Percentiles rank a stretch among this genome's conserved stretches.
Conservation (phyloP, 2,329 filamentous ascomycete species). For the Zymoseptoria passerinii region DNA sequence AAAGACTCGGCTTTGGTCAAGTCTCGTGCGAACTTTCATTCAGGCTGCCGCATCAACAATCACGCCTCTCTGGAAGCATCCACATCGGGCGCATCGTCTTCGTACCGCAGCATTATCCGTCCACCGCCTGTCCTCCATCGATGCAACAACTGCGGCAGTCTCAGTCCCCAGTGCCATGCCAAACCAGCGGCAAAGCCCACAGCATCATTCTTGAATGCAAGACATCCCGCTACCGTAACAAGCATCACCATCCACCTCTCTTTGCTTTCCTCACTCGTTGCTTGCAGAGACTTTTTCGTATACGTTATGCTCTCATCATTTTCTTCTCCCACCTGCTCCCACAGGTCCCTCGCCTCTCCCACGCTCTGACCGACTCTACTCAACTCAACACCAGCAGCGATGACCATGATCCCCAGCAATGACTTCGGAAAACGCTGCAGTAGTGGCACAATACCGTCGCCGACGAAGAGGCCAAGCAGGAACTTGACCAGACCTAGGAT, state of each 20-base stretch:
- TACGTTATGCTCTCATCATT: constrained; percentile 20
- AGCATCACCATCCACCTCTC: constrained; percentile 86
- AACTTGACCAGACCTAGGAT: constrained; percentile 71
- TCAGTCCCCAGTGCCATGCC: constrained; percentile 64
- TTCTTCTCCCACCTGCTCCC: constrained; percentile 35
- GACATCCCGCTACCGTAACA: constrained; percentile 69
- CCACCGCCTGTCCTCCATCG: constrained; percentile 7
- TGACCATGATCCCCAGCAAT: constrained; percentile 77
- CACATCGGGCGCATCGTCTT: neutral
- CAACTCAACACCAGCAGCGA: constrained; percentile 81
- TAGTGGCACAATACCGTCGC: constrained; percentile 62
- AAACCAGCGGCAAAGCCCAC: constrained; percentile 79
- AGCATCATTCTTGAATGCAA: constrained; percentile 85
- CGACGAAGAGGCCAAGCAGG: constrained; percentile 64
- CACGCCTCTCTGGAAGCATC: neutral
- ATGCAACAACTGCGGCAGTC: constrained; percentile 13
- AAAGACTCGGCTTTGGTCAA: neutral
- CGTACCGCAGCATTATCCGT: constrained; percentile 13
- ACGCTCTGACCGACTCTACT: constrained; percentile 76
- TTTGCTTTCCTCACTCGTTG: constrained; percentile 60
- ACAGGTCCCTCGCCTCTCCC: constrained; percentile 60
- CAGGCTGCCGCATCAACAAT: neutral
- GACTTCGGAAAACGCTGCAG: constrained; percentile 65
- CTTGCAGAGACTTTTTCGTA: constrained; percentile 40
- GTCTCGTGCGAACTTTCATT: neutral